Evolutionary conservation across 225 moss, liverwort and hornwort genomes (phyloP).

Genomic region (Polytrichum formosum): DNA sequence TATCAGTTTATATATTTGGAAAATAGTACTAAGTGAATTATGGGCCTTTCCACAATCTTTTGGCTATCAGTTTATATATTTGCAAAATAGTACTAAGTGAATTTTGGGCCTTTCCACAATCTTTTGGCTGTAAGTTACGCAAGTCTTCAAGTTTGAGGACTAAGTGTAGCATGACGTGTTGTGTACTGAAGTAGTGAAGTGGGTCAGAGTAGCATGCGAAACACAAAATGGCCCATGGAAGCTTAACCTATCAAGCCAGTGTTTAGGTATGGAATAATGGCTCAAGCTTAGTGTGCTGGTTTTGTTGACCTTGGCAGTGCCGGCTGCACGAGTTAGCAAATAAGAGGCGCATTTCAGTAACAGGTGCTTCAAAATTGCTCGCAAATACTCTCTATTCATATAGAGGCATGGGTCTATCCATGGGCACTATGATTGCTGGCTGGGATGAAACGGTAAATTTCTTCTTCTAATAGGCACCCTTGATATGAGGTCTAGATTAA

Average conservation of each 20-base stretch:
- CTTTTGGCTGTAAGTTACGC: too few relatives aligned
- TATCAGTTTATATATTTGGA: not conserved
- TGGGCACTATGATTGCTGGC: conserved; percentile 96
- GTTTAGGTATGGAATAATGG: too few relatives aligned
- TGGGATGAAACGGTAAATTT: conserved; percentile 83
- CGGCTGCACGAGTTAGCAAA: conserved; percentile 86
- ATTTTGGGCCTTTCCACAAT: not conserved
- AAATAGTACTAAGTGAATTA: not conserved
- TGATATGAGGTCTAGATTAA: not conserved
- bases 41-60: not conserved
- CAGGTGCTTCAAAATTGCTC: conserved; percentile 84
- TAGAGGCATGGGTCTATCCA: conserved; percentile 91
- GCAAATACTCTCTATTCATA: conserved; percentile 88
- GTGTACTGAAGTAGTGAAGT: too few relatives aligned
- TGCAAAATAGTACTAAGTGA: not conserved
- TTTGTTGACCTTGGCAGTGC: conserved; percentile 43
- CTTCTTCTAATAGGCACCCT: not conserved
- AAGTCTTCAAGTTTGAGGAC: too few relatives aligned
- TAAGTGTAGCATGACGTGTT: too few relatives aligned
- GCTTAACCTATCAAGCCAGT: too few relatives aligned
- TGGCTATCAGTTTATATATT: not conserved
- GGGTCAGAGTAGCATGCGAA: too few relatives aligned
- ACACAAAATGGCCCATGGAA: too few relatives aligned
- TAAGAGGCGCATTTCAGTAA: conserved; percentile 86
- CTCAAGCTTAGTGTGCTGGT: not conserved